These are phyloP conservation scores for Leccinum pellstonianum DNA, from an alignment of 768 basidiomycete genomes.

Conservation along the genomic window DNA sequence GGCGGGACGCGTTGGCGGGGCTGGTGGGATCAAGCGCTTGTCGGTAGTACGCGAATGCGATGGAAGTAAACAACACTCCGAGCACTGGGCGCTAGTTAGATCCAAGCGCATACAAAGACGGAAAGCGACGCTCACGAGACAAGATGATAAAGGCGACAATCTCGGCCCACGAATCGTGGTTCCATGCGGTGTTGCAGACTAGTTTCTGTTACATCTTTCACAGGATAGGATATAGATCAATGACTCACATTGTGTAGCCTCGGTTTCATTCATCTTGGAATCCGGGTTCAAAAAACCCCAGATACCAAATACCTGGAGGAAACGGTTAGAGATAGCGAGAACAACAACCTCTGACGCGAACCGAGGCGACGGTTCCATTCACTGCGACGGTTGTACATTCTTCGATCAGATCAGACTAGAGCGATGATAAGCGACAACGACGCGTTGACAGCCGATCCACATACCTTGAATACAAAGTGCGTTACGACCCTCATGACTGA, in stretches of 20 bases:
- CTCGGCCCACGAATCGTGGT: constrained; percentile 63
- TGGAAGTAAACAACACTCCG: constrained; percentile 56
- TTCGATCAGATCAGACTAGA: constrained; percentile 54
- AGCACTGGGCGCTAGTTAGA: constrained; percentile 41
- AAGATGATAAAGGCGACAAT: constrained; percentile 63
- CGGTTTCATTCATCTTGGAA: constrained; percentile 28
- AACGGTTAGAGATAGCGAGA: constrained; percentile 14
- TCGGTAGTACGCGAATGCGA: constrained; percentile 72
- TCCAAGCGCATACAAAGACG: too few relatives aligned
- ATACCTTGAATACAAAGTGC: constrained; percentile 69
- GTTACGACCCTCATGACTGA: constrained; percentile 56
- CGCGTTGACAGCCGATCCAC: constrained; percentile 1
- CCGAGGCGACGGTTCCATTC: constrained; percentile 34
- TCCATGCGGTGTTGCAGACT: constrained; percentile 68
- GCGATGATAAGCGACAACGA: background rate
- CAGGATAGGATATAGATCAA: background rate
- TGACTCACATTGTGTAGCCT: constrained; percentile 49
- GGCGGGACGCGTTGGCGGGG: constrained; percentile 47
- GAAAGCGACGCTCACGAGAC: constrained; percentile 43
- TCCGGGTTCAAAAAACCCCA: constrained; percentile 48
- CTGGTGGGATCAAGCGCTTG: constrained; percentile 71
- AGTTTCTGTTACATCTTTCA: constrained; percentile 14
- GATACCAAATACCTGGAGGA: constrained; percentile 46
- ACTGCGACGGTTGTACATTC: constrained; percentile 48
- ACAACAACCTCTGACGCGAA: constrained; percentile 18